Evolutionary conservation across 176 grass and related monocot species (phyloP), one percentile per base, ranked within the genome.

Genomic region (Carex littledalei): DNA sequence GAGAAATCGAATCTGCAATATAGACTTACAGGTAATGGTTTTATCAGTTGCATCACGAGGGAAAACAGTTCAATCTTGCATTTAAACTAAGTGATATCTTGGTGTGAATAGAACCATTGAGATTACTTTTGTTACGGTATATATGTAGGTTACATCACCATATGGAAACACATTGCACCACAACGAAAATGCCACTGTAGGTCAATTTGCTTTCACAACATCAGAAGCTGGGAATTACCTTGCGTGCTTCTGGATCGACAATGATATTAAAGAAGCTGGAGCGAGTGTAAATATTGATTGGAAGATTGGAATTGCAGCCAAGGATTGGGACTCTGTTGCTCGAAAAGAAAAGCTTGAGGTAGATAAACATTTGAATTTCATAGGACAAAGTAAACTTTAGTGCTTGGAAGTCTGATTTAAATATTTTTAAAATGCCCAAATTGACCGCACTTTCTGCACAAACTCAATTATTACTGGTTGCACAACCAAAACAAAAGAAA

Each of bases 281-380:
- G 16, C 91, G 63, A 92, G 88, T 67, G 87, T 95, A 67, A 95
- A 84, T 84, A 85, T 99, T 39, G 88, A 94, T 81, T 99, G 96
- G 96, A 99, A 94, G 79, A 91, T 92, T 65, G 96, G 96, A 6
- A 92, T 99, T 76, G 96, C 93, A 57, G 81, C 93, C 10, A 92
- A 92, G 88, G 93, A 99, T 67, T 95, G 93, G 91, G 96, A 94
- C 86, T 87, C 90, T 64, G 89, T 99, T 43, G 96, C 91, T 87
- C 93, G 87, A 67, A 98, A 99, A 70, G 91, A 99, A 84, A 99
- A 99, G 82, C 87, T 99, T 79, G 87, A 98, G 93, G 96, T 94
- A 26, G 68, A 58, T 55, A 32, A 55, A 78, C 65, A 52, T 61
- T 86, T 84, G 45, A 86, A 63, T 78, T 86, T 78, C 63, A 79